A percentile compares a stretch with the other conserved stretches of the same genome.
Evolutionary conservation across 495 filamentous ascomycete genomes (phyloP).

Genomic region (Hypoxylon trugodes): DNA sequence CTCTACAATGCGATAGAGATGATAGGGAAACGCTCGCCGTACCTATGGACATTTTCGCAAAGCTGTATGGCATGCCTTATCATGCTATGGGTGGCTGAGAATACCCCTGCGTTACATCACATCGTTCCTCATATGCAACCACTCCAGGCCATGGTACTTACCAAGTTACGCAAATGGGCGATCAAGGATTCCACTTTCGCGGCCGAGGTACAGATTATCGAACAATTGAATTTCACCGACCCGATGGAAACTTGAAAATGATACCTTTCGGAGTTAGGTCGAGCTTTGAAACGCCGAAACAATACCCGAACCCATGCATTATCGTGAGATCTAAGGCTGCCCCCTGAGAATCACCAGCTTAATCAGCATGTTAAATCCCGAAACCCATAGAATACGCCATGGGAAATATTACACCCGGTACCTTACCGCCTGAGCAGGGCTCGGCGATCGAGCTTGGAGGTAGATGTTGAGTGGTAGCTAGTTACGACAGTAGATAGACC

Average conservation of each 20-base stretch:
- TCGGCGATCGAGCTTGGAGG: conserved; percentile 6
- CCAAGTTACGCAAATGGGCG: conserved; percentile 43
- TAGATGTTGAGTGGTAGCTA: background rate
- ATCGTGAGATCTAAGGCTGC: background rate
- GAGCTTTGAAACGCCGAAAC: background rate
- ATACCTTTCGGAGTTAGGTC: background rate
- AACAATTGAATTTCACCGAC: conserved; percentile 37
- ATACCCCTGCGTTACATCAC: conserved; percentile 33
- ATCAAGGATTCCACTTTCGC: conserved; percentile 44
- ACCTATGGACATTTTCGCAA: conserved; percentile 46
- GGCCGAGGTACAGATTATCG: conserved; percentile 41
- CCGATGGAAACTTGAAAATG: conserved; percentile 28
- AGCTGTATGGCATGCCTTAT: conserved; percentile 43
- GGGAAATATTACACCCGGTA: conserved; percentile 1
- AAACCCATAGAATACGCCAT: background rate
- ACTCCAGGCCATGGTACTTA: conserved; percentile 38
- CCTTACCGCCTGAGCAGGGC: conserved; percentile 7
- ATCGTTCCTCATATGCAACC: conserved; percentile 41
- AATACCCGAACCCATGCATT: background rate
- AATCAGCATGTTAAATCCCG: conserved; percentile 2
- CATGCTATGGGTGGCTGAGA: conserved; percentile 43
- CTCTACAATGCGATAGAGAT: conserved; percentile 44
- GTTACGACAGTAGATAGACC: conserved; percentile 23
- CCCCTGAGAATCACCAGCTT: background rate
- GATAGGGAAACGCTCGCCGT: conserved; percentile 45